Evolutionary conservation across 2,329 filamentous ascomycete species (phyloP), one percentile per base, ranked within the genome.

Genomic region (Coleophoma crateriformis): DNA sequence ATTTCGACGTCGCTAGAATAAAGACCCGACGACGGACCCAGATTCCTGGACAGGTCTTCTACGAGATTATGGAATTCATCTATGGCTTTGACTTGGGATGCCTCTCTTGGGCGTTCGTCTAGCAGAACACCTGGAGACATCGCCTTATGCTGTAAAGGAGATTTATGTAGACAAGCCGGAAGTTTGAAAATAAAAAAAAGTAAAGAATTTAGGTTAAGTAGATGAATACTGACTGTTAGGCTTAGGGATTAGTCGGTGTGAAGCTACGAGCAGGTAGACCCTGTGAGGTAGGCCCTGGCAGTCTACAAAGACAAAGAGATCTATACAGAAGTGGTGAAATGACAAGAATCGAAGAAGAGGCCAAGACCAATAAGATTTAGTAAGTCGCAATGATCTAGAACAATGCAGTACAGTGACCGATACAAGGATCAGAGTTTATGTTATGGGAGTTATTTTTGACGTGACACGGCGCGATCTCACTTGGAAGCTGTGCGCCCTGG

Each of bases 1-100:
- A 90, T 81, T 59, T 96, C 82, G 57, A 96, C 82, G 64, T 94
- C 89, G 40, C 84, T 85, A 33, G 87, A 94, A 53, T 87, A 84
- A 59, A 95, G 77, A 3, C 90, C 90, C 12, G 87, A 94, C 50
- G 83, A 88, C 3, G 88, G 86, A 2, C 90, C 90, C 5, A 96
- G 78, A 20, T 81, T 82, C 49, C 78, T 72, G 61, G 85, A 90
- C 59, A 96, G 79, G n/a, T 81, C 80, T 51, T 78, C 64, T 49
- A 95, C 87, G 42, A 95, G 82, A 47, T 74, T 67, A 35, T 90
- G 79, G 64, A 95, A 94, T 12, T 67, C 66, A 58, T 78, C 71
- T 50, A 60, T 60, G 4, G 32, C 40, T 4, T 12, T 17, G 15
- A 17, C 47, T 50, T 55, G 34, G 11, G 39, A 37, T 47, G 17